Conservation (phyloP, 805 yeast species). For the Helenozyma baotianmanensis region DNA sequence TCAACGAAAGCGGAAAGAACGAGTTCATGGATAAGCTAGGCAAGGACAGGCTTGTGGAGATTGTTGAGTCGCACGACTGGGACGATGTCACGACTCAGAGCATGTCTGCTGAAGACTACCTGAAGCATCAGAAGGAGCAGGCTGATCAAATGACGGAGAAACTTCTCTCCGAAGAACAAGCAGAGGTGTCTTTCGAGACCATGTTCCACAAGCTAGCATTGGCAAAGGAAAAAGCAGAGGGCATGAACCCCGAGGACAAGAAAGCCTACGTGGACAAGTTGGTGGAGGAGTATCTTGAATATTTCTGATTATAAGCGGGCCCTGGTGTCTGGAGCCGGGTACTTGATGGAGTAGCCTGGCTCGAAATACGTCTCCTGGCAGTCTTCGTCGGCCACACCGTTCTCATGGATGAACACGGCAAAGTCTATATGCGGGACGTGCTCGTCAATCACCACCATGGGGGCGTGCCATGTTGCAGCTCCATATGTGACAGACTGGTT, state of each 20-base stretch:
- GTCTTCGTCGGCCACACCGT: conserved; percentile 73
- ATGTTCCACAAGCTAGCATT: conserved; percentile 28
- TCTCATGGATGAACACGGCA: conserved; percentile 85
- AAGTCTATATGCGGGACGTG: conserved; percentile 57
- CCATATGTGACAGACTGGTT: conserved; percentile 90
- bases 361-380: conserved; percentile 74
- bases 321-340: conserved; percentile 1
- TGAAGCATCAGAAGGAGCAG: conserved; percentile 17
- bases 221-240: conserved; percentile 30
- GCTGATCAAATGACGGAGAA: conserved; percentile 23
- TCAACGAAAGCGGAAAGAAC: conserved; percentile 28
- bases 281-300: conserved; percentile 37
- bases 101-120: conserved; percentile 12
- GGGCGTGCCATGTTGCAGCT: conserved; percentile 89
- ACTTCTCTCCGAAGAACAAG: conserved; percentile 13
- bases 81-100: conserved; percentile 16
- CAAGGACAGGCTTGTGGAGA: conserved; percentile 37
- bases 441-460: conserved; percentile 80
- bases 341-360: conserved; percentile 47
- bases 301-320: conserved; percentile 6
- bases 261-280: conserved; percentile 29
- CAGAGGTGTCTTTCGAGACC: conserved; percentile 22
- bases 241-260: conserved; percentile 23
- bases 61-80: conserved; percentile 51
- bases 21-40: conserved; percentile 44